Base-by-base conservation (phyloP, 371 early-diverging fungal species). In the Rhizopus arrhizus region DNA sequence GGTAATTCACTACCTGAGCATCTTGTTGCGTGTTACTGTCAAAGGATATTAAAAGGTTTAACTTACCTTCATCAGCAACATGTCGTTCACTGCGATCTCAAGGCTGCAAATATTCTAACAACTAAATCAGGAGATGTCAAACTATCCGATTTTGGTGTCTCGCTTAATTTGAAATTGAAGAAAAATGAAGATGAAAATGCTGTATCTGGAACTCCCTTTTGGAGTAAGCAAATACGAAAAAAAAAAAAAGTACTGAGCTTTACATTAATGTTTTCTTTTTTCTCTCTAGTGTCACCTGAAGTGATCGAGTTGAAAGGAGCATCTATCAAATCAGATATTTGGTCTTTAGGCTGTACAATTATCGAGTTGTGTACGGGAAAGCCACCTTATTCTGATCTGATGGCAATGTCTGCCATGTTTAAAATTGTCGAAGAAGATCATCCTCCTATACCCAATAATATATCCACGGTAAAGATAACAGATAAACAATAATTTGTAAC, bases 71-170 rank as follows among this genome's bases (percentile, higher is more conserved):
- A 99, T 66, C 85, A 87, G 2, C 89, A 93, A 64, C 87, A 84
- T 53, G 89, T 90, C 1, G 92, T 91, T 5, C 99, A 99, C 74
- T 89, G 99, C 56, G 99, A 99, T 79, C 76, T 99, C 48, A 99
- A 99, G 70, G 95, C 94, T 1, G 95, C 94, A 68, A 98, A 98
- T 70, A 94, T 98, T 50, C 70, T 98, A 53, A 91, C 95, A 0
- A 98, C 96, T 10, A 97, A 96, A 65, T 84, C 91, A 31, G 98
- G 96, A 0, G 85, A 89, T 62, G 94, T 95, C 32, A 98, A 98
- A 71, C 77, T 98, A 31, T 91, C 97, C 0, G 98, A 98, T 66
- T 98, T 98, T 75, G 98, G 98, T 47, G 95, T 92, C 0, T 90
- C 92, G 10, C 73, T 94, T n/a, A 93, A 93, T 57, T 76, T 92